Evolutionary conservation across 176 grass and related monocot genomes (phyloP).

Genomic region (Rhynchospora tenuis): DNA sequence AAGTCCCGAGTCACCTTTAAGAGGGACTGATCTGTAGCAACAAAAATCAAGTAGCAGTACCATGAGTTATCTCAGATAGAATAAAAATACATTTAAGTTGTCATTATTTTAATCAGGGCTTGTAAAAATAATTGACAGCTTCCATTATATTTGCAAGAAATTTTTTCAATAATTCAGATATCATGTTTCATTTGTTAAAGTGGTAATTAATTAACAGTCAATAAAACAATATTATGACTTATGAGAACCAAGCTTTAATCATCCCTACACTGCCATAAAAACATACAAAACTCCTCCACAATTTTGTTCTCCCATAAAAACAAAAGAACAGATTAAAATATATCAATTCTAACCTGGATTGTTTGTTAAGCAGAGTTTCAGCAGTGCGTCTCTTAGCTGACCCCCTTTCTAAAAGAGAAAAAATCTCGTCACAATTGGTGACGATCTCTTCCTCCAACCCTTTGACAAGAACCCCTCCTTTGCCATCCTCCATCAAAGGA

Average conservation of each 20-base stretch:
- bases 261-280: background rate
- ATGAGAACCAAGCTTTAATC: background rate
- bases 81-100: background rate
- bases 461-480: conserved; percentile 92
- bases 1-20: background rate
- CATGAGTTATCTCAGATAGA: background rate
- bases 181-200: background rate
- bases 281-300: background rate
- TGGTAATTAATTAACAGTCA: background rate
- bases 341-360: conserved; percentile 52
- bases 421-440: conserved; percentile 74
- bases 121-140: background rate
- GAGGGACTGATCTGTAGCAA: background rate
- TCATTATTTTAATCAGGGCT: background rate
- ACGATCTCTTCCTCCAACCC: conserved; percentile 97
- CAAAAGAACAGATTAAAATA: background rate
- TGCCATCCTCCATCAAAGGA: conserved; percentile 98
- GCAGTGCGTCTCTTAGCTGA: conserved; percentile 92
- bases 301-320: background rate
- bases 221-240: background rate
- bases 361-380: conserved; percentile 93
- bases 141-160: background rate
- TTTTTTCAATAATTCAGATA: background rate
- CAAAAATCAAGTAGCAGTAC: no score
- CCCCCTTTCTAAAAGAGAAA: conserved; percentile 88